phyloP scores from a whole-genome alignment of 2,329 filamentous ascomycete genomes.

The Cladosporium sp. region DNA sequence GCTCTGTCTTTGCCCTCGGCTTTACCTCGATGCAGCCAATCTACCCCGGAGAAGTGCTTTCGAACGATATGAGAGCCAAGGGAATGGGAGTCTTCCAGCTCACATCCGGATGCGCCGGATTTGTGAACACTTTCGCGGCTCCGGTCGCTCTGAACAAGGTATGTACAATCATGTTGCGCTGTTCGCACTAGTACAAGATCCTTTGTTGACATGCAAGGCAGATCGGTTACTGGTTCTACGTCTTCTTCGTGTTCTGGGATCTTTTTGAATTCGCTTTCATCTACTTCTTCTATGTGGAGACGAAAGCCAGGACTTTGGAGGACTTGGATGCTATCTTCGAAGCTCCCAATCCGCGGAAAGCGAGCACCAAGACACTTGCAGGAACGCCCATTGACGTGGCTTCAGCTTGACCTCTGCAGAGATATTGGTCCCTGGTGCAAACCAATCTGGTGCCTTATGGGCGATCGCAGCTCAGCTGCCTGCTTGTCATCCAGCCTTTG shows the following conservation, averaged over 20 bases:
- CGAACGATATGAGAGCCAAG: slow-evolving; percentile 38
- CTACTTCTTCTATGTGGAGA: slow-evolving; percentile 38
- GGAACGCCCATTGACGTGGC: not conserved
- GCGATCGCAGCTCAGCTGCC: not conserved
- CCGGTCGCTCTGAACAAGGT: slow-evolving; percentile 19
- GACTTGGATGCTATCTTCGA: slow-evolving; percentile 46
- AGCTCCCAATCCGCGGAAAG: slow-evolving; percentile 33
- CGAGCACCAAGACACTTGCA: not conserved
- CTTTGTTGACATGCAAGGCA: not conserved
- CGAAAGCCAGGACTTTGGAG: slow-evolving; percentile 40
- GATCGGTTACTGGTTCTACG: slow-evolving; percentile 19
- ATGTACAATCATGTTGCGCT: not conserved
- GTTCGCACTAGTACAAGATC: not conserved
- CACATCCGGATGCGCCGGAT: slow-evolving; percentile 43
- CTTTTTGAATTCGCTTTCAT: slow-evolving; percentile 30
- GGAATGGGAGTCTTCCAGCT: slow-evolving; percentile 26
- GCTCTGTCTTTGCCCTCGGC: slow-evolving; percentile 32
- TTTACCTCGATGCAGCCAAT: slow-evolving; percentile 37
- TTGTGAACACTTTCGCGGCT: slow-evolving; percentile 32
- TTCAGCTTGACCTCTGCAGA: not conserved
- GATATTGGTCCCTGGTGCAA: not conserved
- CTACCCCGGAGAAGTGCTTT: slow-evolving; percentile 38
- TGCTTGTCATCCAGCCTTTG: not conserved
- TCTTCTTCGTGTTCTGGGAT: slow-evolving; percentile 29
- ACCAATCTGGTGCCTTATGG: not conserved